Evolutionary conservation across 345 rosid species (phyloP), one percentile per base, ranked within the genome.

Genomic region (Lumnitzera littorea): DNA sequence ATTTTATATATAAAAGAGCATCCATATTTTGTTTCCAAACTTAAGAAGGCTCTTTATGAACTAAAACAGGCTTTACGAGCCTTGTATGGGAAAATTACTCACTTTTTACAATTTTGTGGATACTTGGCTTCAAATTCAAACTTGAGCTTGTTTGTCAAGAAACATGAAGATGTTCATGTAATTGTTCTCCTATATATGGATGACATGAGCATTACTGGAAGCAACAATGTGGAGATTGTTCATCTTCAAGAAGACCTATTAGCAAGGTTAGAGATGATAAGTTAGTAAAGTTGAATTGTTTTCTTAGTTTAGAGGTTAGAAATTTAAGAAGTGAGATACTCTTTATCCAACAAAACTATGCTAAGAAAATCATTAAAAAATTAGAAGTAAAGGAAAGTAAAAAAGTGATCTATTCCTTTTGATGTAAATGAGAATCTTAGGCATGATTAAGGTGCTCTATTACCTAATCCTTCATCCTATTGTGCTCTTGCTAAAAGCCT

Each of bases 401-500:
- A n/a, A n/a, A n/a, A n/a, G n/a, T n/a, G n/a, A n/a, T n/a, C n/a
- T n/a, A n/a, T n/a, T n/a, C n/a, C n/a, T n/a, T n/a, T n/a, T n/a
- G n/a, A n/a, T n/a, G n/a, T n/a, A n/a, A n/a, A n/a, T n/a, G n/a
- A n/a, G n/a, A n/a, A n/a, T 4, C 14, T n/a, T 20, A 4, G 61
- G 11, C 61, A 25, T n/a, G 61, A 15, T 16, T 48, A 57, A 41
- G 61, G 61, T 3, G 11, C 50, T 13, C 48, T 15, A 14, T 25
- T 57, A 2, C 11, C 24, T 12, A n/a, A 48, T 60, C 25, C 15
- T 60, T 43, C 29, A 3, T 31, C 53, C 11, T 48, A 47, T 48
- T 41, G 63, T 20, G 63, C 63, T 12, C 63, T 49, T 60, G 52
- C 49, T 12, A 5, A 53, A 24, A 60, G 36, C 49, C 53, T 47